A percentile compares a stretch with the other conserved stretches of the same genome.
phyloP scores from a whole-genome alignment of 2,329 filamentous ascomycete species.

The Penicillium fuscoglaucum region DNA sequence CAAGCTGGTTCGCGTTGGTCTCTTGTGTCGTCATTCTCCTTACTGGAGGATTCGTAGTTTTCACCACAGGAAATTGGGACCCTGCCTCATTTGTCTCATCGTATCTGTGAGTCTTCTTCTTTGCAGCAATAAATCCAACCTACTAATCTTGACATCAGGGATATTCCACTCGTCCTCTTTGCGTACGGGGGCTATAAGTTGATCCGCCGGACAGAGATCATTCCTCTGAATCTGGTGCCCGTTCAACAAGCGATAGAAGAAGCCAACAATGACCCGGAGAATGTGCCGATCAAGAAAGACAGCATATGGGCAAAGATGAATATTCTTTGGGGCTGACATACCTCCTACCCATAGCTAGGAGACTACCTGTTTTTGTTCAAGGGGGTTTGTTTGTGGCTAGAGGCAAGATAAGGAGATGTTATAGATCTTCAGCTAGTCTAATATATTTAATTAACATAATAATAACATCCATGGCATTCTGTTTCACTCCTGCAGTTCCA shows the following conservation, averaged over 20 bases:
- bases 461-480: background rate
- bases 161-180: constrained; percentile 59
- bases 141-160: constrained; percentile 39
- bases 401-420: background rate
- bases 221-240: constrained; percentile 54
- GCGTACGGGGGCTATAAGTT: constrained; percentile 66
- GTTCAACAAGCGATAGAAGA: constrained; percentile 55
- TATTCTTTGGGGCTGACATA: constrained; percentile 35
- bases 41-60: constrained; percentile 67
- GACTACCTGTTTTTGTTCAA: background rate
- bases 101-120: constrained; percentile 64
- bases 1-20: constrained; percentile 60
- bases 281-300: constrained; percentile 27
- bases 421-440: background rate
- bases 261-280: constrained; percentile 39
- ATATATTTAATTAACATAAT: background rate
- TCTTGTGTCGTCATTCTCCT: constrained; percentile 66
- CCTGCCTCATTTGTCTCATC: constrained; percentile 60
- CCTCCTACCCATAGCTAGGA: background rate
- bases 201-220: constrained; percentile 60
- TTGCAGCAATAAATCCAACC: background rate
- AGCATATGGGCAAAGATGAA: constrained; percentile 34
- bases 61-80: constrained; percentile 61
- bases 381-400: background rate
- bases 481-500: too few relatives aligned